A percentile compares a stretch with the other conserved stretches of the same genome.
phyloP scores from a whole-genome alignment of 495 filamentous ascomycete genomes.

The Aspergillus ostianus region DNA sequence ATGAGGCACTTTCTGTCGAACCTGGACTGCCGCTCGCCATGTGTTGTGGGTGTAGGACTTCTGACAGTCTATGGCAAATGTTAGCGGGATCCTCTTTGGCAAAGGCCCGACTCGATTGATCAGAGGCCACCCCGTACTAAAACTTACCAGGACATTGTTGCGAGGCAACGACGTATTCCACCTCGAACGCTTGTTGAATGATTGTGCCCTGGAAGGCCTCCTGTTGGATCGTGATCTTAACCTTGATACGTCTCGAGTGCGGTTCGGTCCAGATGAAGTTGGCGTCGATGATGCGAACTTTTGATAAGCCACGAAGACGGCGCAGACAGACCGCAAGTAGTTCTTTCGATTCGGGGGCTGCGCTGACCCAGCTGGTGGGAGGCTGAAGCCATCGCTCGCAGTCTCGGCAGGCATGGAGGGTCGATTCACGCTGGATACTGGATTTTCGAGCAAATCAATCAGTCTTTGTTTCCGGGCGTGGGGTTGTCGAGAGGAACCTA shows the following conservation, averaged over 20 bases:
- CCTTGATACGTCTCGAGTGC: constrained; percentile 82
- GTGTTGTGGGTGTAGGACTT: constrained; percentile 96
- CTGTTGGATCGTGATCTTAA: constrained; percentile 89
- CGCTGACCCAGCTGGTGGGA: constrained; percentile 79
- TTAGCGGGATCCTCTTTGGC: neutral
- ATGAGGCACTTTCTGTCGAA: constrained; percentile 94
- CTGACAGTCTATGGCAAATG: constrained; percentile 53
- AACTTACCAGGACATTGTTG: constrained; percentile 72
- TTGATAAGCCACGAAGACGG: constrained; percentile 74
- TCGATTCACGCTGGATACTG: constrained; percentile 76
- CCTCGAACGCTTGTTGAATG: constrained; percentile 91
- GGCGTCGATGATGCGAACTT: constrained; percentile 90
- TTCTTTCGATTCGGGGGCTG: constrained; percentile 81
- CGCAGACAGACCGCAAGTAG: constrained; percentile 85
- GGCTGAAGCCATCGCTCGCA: constrained; percentile 94
- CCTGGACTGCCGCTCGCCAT: constrained; percentile 82
- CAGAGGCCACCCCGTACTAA: neutral
- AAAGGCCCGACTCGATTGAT: neutral
- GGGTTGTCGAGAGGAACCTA: neutral
- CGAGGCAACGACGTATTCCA: constrained; percentile 81
- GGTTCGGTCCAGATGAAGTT: constrained; percentile 98
- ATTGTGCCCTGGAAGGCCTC: constrained; percentile 72
- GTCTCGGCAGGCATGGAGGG: constrained; percentile 80
- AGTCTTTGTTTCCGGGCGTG: neutral
- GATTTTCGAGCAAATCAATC: constrained; percentile 1